phyloP scores from a whole-genome alignment of 2,329 filamentous ascomycete species.

The Trichoderma endophyticum region DNA sequence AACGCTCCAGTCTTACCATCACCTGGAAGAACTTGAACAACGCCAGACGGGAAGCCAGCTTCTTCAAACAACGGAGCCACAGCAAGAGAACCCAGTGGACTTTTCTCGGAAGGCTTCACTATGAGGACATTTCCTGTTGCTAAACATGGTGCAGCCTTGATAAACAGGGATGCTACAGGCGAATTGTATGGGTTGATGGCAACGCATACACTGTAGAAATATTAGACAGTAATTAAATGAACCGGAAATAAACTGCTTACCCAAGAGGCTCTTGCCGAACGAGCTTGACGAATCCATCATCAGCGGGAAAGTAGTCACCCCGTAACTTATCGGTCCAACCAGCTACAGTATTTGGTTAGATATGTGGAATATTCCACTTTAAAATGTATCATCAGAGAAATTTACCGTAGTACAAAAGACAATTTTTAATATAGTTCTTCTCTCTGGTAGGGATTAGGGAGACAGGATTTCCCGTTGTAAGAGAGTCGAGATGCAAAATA shows the following conservation, averaged over 20 bases:
- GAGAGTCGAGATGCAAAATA: background rate
- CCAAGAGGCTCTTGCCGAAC: conserved; percentile 1
- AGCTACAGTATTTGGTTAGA: background rate
- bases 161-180: background rate
- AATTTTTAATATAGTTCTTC: conserved; percentile 7
- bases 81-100: background rate
- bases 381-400: rapidly evolving
- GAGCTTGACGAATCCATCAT: background rate
- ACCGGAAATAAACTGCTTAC: background rate
- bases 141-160: background rate
- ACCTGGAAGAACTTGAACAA: background rate
- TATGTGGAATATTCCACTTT: background rate
- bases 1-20: background rate
- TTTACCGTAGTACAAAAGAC: background rate
- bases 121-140: conserved; percentile 2
- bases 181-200: background rate
- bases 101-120: background rate
- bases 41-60: background rate
- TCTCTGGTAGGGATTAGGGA: background rate
- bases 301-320: background rate
- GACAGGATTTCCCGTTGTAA: background rate
- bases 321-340: conserved; percentile 2
- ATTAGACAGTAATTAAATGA: background rate
- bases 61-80: background rate
- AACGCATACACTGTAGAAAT: background rate